phyloP scores from a whole-genome alignment of 208 protist species.

The Acanthamoeba lenticulata region DNA sequence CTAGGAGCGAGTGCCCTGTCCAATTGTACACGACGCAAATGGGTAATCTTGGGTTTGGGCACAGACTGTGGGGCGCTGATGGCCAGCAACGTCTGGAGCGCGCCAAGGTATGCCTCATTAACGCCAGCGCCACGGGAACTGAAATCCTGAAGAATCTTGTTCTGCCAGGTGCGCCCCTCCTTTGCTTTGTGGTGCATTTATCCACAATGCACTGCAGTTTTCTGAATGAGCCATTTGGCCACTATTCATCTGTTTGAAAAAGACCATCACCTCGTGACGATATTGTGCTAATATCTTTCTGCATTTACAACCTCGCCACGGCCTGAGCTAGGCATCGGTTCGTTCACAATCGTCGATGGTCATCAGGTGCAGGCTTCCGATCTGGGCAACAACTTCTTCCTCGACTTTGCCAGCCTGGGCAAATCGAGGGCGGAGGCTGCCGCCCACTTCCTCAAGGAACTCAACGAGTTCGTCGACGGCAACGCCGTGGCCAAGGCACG shows the following conservation, averaged over 20 bases:
- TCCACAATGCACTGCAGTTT: not conserved
- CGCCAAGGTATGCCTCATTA: conserved; percentile 92
- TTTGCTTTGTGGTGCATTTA: not conserved
- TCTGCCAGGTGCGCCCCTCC: conserved; percentile 86
- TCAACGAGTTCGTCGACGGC: conserved; percentile 90
- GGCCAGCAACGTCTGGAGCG: conserved; percentile 92
- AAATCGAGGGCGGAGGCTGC: conserved; percentile 87
- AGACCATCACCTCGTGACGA: not conserved
- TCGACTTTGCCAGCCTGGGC: conserved; percentile 84
- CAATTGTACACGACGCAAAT: not conserved
- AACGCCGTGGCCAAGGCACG: conserved; percentile 78
- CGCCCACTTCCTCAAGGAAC: conserved; percentile 87
- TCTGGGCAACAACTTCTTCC: conserved; percentile 97
- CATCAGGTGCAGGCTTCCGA: conserved; percentile 86
- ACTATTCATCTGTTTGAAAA: not conserved
- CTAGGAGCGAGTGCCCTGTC: not conserved
- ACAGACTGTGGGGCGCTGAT: conserved; percentile 92
- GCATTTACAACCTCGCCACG: not conserved
- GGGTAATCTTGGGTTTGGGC: not conserved
- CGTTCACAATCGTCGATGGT: conserved; percentile 95
- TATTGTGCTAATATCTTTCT: too few relatives aligned
- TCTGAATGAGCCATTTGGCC: not conserved
- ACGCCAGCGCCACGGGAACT: conserved; percentile 90
- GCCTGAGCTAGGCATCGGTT: conserved; percentile 87
- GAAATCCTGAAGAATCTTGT: conserved; percentile 97